A percentile compares a stretch with the other conserved stretches of the same genome.
Evolutionary conservation across 805 yeast species (phyloP).

Genomic region (Lachancea fermentati): DNA sequence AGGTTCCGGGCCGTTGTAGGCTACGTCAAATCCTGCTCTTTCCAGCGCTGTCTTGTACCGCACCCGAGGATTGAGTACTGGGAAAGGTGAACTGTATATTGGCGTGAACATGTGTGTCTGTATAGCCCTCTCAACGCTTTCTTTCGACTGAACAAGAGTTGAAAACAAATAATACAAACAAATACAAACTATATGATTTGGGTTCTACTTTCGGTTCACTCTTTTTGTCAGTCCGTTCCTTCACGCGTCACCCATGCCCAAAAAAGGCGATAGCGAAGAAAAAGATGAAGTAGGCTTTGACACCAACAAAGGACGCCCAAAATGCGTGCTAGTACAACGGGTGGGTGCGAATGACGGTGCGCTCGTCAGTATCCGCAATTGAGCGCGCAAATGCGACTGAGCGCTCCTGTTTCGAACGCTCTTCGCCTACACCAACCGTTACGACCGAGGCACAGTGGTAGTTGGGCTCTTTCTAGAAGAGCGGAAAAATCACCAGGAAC

Average conservation of each 20-base stretch:
- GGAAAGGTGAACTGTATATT: slow-evolving; percentile 46
- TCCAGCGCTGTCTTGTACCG: slow-evolving; percentile 68
- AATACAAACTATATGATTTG: no score
- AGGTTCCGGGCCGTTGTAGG: slow-evolving; percentile 1
- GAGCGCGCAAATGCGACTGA: no score
- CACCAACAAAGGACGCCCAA: no score
- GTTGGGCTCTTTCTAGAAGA: no score
- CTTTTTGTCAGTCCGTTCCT: not conserved
- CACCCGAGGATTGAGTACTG: slow-evolving; percentile 59
- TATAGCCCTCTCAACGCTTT: not conserved
- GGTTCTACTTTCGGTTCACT: not conserved
- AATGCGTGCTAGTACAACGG: no score
- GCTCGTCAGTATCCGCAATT: no score
- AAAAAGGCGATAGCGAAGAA: not conserved
- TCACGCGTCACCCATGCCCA: not conserved
- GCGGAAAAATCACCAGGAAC: no score
- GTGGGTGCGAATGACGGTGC: no score
- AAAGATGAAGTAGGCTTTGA: not conserved
- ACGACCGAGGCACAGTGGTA: no score
- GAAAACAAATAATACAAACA: no score
- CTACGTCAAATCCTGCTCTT: slow-evolving; percentile 73
- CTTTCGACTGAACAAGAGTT: not conserved
- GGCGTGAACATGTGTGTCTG: not conserved
- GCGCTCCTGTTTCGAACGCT: no score
- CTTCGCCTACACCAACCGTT: no score